Evolutionary conservation across 2,329 filamentous ascomycete genomes (phyloP).

Genomic region (Ophiostoma tasmaniense): DNA sequence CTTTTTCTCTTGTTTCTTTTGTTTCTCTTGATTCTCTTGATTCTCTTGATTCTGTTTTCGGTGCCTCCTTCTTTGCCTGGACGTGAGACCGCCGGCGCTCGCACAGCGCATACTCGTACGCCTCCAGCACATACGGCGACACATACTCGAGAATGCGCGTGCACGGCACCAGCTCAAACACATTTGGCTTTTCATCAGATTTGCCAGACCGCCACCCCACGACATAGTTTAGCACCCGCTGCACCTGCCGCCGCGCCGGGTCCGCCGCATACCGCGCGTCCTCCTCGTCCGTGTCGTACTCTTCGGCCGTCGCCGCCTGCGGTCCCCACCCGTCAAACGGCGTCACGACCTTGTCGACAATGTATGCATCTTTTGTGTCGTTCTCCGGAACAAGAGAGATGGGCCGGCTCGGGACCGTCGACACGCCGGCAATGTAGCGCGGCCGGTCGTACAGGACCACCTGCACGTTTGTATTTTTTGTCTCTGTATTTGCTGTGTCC

Average conservation of each 20-base stretch:
- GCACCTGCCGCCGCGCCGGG: constrained; percentile 12
- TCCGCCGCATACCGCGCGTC: constrained; percentile 4
- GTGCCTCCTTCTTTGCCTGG: constrained; percentile 26
- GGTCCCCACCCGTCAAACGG: constrained; percentile 25
- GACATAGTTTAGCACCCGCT: constrained; percentile 43
- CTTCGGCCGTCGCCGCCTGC: constrained; percentile 1
- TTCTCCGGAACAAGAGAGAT: constrained; percentile 44
- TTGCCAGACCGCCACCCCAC: constrained; percentile 43
- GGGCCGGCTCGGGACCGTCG: constrained; percentile 38
- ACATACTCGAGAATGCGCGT: constrained; percentile 49
- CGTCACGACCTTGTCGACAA: constrained; percentile 44
- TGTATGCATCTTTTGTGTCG: constrained; percentile 44
- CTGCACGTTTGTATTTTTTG: constrained; percentile 21
- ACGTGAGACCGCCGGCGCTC: constrained; percentile 30
- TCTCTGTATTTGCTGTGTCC: background rate
- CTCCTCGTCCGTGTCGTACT: constrained; percentile 12
- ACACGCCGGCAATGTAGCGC: constrained; percentile 35
- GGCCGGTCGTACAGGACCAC: constrained; percentile 28
- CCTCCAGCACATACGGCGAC: constrained; percentile 46
- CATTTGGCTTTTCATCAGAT: constrained; percentile 24
- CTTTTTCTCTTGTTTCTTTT: no score
- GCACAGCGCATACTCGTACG: constrained; percentile 44
- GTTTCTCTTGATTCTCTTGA: background rate
- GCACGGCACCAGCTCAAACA: constrained; percentile 38
- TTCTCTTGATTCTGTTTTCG: no score